Evolutionary conservation across 805 yeast genomes (phyloP), one percentile per base, ranked within the genome.

Genomic region (Kluyveromyces wickerhamii): DNA sequence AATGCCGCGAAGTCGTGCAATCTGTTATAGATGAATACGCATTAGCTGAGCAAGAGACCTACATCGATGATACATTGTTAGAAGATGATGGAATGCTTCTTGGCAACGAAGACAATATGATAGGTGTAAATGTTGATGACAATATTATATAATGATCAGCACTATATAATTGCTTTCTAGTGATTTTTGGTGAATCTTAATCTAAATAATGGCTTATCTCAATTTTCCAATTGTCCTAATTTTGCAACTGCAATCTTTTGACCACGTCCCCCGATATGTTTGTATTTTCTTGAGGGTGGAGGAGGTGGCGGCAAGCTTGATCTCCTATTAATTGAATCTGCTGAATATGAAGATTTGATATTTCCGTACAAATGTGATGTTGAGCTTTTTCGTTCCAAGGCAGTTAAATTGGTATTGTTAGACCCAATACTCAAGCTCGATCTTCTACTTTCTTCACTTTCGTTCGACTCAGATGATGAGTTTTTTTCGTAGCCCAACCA

Each of bases 11-110:
- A 47, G 80, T 79, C 28, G 89, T 87, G 0, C 74, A 79, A 48
- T 71, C 72, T 27, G 71, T 85, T 10, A 80, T 89, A 31, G 82
- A 78, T 29, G 92, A 83, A 50, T 89, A 86, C 52, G 76, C 74
- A 46, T 69, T 77, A 2, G 85, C 83, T 21, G 83, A 78, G 48
- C 64, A 74, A 13, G 77, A 76, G 33, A 45, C 51, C 14, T 64
- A 62, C 35, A 41, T 66, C 27, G 65, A 63, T 44, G 67, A 62
- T 32, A 49, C 54, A 5, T 36, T 57, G 10, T 21, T 54, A 4
- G 65, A 57, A 23, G 66, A 62, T 28, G 64, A 60, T 30, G 61
- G 59, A 32, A 51, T 52, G 53, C 51, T 44, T 38, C 11, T 51
- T 21, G 58, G 57, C 9, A 38, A 41, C 15, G 37, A 37, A 9